Evolutionary conservation across 495 filamentous ascomycete genomes (phyloP).

Genomic region (Hypoxylon lenormandii): DNA sequence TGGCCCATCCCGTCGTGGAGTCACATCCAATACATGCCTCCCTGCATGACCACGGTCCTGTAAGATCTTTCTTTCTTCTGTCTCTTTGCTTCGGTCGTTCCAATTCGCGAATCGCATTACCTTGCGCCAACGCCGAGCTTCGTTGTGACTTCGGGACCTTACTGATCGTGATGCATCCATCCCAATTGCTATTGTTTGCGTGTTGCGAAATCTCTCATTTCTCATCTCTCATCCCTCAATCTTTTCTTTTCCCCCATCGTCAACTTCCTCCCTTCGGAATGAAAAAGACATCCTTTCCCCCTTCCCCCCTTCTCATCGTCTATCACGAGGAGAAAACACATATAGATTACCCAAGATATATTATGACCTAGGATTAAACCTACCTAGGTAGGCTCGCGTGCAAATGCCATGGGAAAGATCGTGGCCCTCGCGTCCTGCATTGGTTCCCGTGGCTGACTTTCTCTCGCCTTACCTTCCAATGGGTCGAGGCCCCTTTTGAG

Average conservation of each 20-base stretch:
- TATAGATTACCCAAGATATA: neutral
- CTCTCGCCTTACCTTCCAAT: slow-evolving; percentile 31
- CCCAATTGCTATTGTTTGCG: slow-evolving; percentile 7
- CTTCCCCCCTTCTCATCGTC: neutral
- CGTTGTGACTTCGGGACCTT: slow-evolving; percentile 39
- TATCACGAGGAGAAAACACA: neutral
- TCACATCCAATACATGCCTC: slow-evolving; percentile 29
- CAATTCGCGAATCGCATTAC: slow-evolving; percentile 42
- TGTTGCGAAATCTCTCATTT: slow-evolving; percentile 21
- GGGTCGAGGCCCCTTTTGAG: neutral
- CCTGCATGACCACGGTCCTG: slow-evolving; percentile 23
- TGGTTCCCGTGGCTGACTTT: slow-evolving; percentile 40
- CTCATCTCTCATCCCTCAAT: slow-evolving; percentile 25
- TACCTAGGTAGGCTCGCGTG: slow-evolving; percentile 17
- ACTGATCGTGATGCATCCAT: slow-evolving; percentile 26
- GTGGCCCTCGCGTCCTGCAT: slow-evolving; percentile 33
- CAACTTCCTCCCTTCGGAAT: neutral
- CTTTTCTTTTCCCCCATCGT: slow-evolving; percentile 1
- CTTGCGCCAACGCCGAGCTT: slow-evolving; percentile 18
- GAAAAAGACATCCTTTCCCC: neutral
- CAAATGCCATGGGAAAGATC: slow-evolving; percentile 28
- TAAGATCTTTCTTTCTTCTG: slow-evolving; percentile 24
- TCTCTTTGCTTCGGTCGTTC: neutral
- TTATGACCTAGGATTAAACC: neutral
- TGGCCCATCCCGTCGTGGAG: slow-evolving; percentile 5